Conservation (phyloP, 768 basidiomycete species). For the Artomyces pyxidatus region DNA sequence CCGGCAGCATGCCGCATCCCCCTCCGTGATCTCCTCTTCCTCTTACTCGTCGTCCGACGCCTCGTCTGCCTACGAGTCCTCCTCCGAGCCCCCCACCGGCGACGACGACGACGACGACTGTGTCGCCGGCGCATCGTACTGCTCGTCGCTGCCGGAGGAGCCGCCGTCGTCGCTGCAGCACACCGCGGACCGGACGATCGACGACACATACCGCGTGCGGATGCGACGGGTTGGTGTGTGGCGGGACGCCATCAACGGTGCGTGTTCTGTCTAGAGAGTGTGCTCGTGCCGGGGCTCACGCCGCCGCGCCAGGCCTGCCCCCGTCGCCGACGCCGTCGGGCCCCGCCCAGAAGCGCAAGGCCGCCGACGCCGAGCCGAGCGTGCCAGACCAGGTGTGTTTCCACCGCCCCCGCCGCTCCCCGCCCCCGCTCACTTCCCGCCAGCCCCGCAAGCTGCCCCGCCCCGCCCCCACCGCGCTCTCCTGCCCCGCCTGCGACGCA, state of each 20-base stretch:
- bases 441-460: slow-evolving; percentile 11
- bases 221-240: slow-evolving; percentile 66
- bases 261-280: slow-evolving; percentile 15
- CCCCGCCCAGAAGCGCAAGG: slow-evolving; percentile 16
- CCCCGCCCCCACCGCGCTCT: slow-evolving; percentile 30
- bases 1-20: slow-evolving; percentile 23
- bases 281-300: neutral
- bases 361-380: slow-evolving; percentile 8
- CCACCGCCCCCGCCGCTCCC: neutral
- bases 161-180: slow-evolving; percentile 1
- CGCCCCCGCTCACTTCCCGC: slow-evolving; percentile 7
- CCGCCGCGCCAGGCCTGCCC: neutral
- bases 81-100: slow-evolving; percentile 11
- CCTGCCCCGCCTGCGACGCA: slow-evolving; percentile 71
- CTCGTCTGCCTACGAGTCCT: slow-evolving; percentile 30
- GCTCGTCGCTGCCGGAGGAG: slow-evolving; percentile 49
- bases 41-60: slow-evolving; percentile 23
- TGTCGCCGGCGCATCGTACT: slow-evolving; percentile 53
- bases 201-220: slow-evolving; percentile 45
- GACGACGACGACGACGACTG: slow-evolving; percentile 32
- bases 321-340: neutral
- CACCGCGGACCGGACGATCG: slow-evolving; percentile 21
- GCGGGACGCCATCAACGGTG: slow-evolving; percentile 46
- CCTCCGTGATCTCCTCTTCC: slow-evolving; percentile 36
- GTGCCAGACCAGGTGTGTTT: slow-evolving; percentile 6